A percentile compares a stretch with the other conserved stretches of the same genome.
Conservation (phyloP, 805 yeast genomes). For the Candida tammaniensis region DNA sequence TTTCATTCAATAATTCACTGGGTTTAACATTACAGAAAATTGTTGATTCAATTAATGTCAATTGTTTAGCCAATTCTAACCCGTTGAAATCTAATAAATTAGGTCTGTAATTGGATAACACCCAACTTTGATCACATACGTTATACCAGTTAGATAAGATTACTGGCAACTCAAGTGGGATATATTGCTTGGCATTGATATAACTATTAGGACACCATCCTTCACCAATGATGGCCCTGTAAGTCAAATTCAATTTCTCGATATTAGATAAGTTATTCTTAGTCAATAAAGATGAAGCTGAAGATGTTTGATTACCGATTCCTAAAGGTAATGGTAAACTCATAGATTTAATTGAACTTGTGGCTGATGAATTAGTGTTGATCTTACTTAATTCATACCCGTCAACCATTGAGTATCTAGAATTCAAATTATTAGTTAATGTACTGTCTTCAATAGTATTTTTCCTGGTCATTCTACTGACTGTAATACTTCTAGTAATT, state of each 20-base stretch:
- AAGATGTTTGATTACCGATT: slow-evolving; percentile 40
- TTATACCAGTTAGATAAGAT: slow-evolving; percentile 48
- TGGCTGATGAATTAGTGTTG: slow-evolving; percentile 45
- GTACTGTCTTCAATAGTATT: slow-evolving; percentile 23
- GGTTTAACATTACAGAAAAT: slow-evolving; percentile 63
- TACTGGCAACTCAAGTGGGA: slow-evolving; percentile 28
- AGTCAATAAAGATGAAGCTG: slow-evolving; percentile 37
- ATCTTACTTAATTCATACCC: slow-evolving; percentile 55
- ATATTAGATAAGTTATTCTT: slow-evolving; percentile 39
- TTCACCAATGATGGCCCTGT: slow-evolving; percentile 49
- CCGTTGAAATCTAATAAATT: slow-evolving; percentile 60
- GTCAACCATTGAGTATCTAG: slow-evolving; percentile 50
- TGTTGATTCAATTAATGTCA: slow-evolving; percentile 68
- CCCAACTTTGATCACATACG: slow-evolving; percentile 58
- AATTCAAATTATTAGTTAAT: slow-evolving; percentile 11
- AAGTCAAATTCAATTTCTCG: slow-evolving; percentile 50
- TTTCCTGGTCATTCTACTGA: slow-evolving; percentile 33
- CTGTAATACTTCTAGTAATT: slow-evolving; percentile 49
- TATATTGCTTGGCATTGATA: slow-evolving; percentile 27
- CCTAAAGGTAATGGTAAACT: slow-evolving; percentile 43
- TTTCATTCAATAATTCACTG: slow-evolving; percentile 64
- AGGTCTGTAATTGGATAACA: slow-evolving; percentile 49
- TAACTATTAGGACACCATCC: slow-evolving; percentile 43
- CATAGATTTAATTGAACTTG: slow-evolving; percentile 39
- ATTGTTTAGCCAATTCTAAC: slow-evolving; percentile 72